Evolutionary conservation across 257 asterid genomes (phyloP).

Genomic region (Gentiana dahurica): DNA sequence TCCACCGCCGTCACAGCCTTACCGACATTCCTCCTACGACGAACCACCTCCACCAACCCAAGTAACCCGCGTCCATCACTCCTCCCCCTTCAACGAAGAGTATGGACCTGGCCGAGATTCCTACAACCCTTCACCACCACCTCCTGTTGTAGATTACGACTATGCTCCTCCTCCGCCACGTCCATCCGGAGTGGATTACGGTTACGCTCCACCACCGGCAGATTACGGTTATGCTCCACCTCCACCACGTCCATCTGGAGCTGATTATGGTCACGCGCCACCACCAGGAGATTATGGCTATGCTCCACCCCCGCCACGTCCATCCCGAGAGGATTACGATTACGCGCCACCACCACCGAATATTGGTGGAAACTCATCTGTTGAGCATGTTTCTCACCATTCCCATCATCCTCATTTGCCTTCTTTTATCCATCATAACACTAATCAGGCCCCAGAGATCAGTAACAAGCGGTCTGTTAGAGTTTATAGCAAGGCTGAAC

Average conservation of each 20-base stretch:
- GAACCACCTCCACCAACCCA: constrained; percentile 21
- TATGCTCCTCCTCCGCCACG: constrained; percentile 12
- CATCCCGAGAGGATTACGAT: constrained; percentile 3
- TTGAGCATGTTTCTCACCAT: constrained; percentile 18
- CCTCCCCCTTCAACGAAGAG: constrained; percentile 16
- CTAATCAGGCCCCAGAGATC: constrained; percentile 19
- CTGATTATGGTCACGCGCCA: too few relatives aligned
- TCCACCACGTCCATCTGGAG: constrained; percentile 5
- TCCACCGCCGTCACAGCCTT: constrained; percentile 4
- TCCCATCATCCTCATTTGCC: constrained; percentile 14
- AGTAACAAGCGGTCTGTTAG: constrained; percentile 44
- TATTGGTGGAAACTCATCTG: constrained; percentile 8
- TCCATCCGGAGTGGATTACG: background rate
- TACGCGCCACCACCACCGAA: constrained; percentile 16
- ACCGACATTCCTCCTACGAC: constrained; percentile 5
- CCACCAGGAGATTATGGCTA: constrained; percentile 4
- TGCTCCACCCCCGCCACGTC: constrained; percentile 15
- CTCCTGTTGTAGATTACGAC: background rate
- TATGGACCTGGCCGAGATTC: constrained; percentile 4
- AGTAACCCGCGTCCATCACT: constrained; percentile 12
- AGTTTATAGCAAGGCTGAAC: constrained; percentile 56
- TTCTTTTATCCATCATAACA: constrained; percentile 24
- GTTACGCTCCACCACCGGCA: constrained; percentile 7
- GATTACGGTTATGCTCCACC: constrained; percentile 11
- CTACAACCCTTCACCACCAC: constrained; percentile 7